phyloP scores from a whole-genome alignment of 805 yeast genomes.

The Saccharomycopsis fodiens region DNA sequence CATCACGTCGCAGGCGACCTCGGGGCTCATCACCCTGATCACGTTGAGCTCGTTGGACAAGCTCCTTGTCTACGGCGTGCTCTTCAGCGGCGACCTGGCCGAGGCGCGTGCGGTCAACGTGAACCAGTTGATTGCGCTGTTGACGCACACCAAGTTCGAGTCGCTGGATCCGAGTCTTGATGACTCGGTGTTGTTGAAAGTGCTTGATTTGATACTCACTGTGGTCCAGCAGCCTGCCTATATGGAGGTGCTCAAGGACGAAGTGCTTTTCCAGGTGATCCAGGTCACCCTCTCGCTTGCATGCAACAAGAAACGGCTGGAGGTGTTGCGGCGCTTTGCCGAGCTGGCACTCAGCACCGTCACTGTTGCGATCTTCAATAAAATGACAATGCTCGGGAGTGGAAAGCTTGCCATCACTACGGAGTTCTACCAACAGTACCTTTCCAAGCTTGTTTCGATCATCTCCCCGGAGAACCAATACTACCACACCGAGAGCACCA shows the following conservation, averaged over 20 bases:
- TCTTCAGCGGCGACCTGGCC: slow-evolving; percentile 25
- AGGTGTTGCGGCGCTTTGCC: slow-evolving; percentile 81
- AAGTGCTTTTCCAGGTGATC: slow-evolving; percentile 77
- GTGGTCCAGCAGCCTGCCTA: slow-evolving; percentile 39
- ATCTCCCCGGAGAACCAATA: slow-evolving; percentile 75
- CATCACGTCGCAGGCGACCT: slow-evolving; percentile 74
- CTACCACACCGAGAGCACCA: slow-evolving; percentile 80
- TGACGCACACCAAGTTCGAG: slow-evolving; percentile 93
- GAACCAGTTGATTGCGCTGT: slow-evolving; percentile 42
- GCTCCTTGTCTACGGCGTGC: slow-evolving; percentile 61
- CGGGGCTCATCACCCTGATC: slow-evolving; percentile 77
- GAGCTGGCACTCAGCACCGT: slow-evolving; percentile 71
- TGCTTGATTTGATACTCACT: slow-evolving; percentile 63
- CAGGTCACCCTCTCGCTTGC: slow-evolving; percentile 90
- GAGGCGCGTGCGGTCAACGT: slow-evolving; percentile 5
- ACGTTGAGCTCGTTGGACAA: slow-evolving; percentile 73
- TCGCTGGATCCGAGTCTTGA: slow-evolving; percentile 90
- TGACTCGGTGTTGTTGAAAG: slow-evolving; percentile 83
- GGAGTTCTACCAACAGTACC: slow-evolving; percentile 42
- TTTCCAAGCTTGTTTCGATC: slow-evolving; percentile 69
- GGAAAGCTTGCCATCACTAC: slow-evolving; percentile 50
- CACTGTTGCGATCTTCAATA: slow-evolving; percentile 59
- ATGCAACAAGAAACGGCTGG: slow-evolving; percentile 86
- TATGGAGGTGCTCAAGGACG: slow-evolving; percentile 66
- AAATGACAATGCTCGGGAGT: slow-evolving; percentile 48